Evolutionary conservation across 176 grass and related monocot genomes (phyloP).

Genomic region (Miscanthus lutarioriparius): DNA sequence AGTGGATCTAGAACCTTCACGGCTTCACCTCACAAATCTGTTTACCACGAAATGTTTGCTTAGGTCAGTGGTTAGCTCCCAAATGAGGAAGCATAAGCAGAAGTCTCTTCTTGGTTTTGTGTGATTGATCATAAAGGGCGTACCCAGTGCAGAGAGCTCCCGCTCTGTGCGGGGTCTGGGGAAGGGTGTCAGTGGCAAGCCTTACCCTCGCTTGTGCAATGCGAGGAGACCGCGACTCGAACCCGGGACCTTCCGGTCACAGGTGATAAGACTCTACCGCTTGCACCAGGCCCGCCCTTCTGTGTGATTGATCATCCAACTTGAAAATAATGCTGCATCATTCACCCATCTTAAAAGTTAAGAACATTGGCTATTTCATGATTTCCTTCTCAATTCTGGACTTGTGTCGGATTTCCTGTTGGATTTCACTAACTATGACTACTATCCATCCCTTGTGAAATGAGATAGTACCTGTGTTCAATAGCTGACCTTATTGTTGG

Average conservation of each 20-base stretch:
- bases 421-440: neutral
- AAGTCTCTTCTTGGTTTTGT: neutral
- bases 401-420: neutral
- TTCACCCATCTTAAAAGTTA: neutral
- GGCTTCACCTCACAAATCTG: neutral
- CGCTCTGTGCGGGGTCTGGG: no score
- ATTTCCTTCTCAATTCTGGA: constrained; percentile 18
- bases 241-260: no score
- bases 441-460: neutral
- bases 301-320: neutral
- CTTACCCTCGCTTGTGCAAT: no score
- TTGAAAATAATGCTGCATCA: neutral
- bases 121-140: constrained; percentile 1
- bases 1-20: neutral
- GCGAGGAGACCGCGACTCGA: no score
- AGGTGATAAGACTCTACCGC: no score
- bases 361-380: neutral
- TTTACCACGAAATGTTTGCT: neutral
- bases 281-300: no score
- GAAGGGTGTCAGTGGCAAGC: no score
- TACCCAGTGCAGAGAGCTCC: no score
- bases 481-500: constrained; percentile 9
- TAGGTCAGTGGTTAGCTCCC: neutral
- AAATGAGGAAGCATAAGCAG: neutral
- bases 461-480: neutral